Conservation (phyloP, 352 stramenopile species). For the Achlya hypogyna region DNA sequence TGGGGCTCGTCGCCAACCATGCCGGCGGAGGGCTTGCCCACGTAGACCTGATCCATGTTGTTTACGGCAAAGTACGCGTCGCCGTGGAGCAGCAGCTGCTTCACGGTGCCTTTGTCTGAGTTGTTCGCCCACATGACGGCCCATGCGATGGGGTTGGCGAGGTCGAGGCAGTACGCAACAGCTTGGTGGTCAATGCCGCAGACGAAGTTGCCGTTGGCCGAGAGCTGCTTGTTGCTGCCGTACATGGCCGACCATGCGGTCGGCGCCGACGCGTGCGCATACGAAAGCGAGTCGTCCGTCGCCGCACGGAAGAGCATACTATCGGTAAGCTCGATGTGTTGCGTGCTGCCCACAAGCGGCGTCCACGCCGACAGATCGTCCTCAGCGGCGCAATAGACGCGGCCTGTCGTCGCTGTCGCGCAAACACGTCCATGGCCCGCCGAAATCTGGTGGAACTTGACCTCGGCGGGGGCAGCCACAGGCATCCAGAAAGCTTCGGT, state of each 20-base stretch:
- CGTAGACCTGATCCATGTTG: not conserved
- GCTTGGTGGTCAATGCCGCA: not conserved
- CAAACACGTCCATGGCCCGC: not conserved
- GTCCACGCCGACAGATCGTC: not conserved
- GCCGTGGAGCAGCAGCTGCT: not conserved
- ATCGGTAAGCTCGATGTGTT: constrained; percentile 2
- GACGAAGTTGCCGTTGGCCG: not conserved
- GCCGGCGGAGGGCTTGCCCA: not conserved
- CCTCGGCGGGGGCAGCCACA: not conserved
- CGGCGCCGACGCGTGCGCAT: not conserved
- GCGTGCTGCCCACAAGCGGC: not conserved
- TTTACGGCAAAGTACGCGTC: not conserved
- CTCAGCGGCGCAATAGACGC: not conserved
- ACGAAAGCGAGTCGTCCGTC: constrained; percentile 3
- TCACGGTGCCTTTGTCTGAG: not conserved
- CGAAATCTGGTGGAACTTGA: not conserved
- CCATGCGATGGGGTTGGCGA: not conserved
- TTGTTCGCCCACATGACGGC: not conserved
- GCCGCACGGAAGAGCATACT: not conserved
- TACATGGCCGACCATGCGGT: not conserved
- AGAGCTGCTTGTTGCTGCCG: not conserved
- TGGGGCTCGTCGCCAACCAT: not conserved
- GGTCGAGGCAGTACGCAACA: not conserved
- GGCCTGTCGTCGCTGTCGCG: not conserved
- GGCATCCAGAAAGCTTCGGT: not conserved